phyloP scores from a whole-genome alignment of 2,329 filamentous ascomycete genomes.

The Tolypocladium amazonense region DNA sequence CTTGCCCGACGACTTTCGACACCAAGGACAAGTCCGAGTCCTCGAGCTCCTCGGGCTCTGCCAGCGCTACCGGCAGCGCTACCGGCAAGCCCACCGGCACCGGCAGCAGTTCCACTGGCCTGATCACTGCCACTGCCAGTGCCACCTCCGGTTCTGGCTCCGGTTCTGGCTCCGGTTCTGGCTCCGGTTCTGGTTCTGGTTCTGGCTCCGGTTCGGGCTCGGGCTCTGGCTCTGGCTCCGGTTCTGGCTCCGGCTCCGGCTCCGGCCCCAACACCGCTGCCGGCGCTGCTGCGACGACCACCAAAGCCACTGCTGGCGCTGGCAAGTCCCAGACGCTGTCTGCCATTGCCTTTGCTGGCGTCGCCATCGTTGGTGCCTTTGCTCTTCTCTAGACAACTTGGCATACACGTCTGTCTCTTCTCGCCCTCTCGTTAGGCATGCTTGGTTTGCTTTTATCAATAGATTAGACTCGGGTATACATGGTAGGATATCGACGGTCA shows the following conservation, averaged over 20 bases:
- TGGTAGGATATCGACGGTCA: neutral
- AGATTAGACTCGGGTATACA: neutral
- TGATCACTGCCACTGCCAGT: constrained; percentile 2
- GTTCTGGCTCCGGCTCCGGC: neutral
- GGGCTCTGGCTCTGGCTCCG: constrained; percentile 2
- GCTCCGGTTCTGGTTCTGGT: constrained; percentile 1
- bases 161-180: constrained; percentile 1
- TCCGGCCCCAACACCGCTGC: constrained; percentile 1
- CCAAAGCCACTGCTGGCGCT: neutral
- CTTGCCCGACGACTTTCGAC: constrained; percentile 35
- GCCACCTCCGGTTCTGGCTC: constrained; percentile 1
- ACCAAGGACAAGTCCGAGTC: constrained; percentile 14
- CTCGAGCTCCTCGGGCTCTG: neutral
- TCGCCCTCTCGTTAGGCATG: neutral
- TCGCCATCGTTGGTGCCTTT: neutral
- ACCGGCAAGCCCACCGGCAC: constrained; percentile 1
- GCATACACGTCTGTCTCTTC: neutral
- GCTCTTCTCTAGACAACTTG: neutral
- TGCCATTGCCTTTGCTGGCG: neutral
- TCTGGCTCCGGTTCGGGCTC: constrained; percentile 1
- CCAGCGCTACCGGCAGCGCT: constrained; percentile 1
- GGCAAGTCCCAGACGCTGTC: neutral
- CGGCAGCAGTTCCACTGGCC: constrained; percentile 1
- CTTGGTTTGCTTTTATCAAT: neutral
- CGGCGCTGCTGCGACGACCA: neutral